Evolutionary conservation across 1,139 yeast genomes (phyloP).

Genomic region (Pichia sp.): DNA sequence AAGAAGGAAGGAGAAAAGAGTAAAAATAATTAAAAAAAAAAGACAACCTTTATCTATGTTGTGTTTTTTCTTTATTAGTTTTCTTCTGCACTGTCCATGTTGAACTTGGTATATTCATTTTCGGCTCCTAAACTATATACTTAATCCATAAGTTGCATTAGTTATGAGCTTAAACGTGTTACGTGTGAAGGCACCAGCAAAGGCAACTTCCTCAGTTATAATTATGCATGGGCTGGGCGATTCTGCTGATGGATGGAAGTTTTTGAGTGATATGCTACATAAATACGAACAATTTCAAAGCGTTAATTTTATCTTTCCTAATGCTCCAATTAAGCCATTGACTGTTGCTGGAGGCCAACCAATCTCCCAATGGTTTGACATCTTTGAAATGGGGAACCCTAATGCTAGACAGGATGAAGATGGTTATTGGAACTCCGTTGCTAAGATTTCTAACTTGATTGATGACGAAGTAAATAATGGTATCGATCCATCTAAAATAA

Average conservation of each 20-base stretch:
- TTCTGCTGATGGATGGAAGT: slow-evolving; percentile 83
- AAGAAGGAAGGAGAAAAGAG: too few relatives aligned
- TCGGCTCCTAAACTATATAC: too few relatives aligned
- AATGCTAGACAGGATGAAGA: slow-evolving; percentile 48
- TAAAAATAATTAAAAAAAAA: too few relatives aligned
- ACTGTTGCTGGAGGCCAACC: slow-evolving; percentile 57
- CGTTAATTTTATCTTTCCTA: slow-evolving; percentile 78
- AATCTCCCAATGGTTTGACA: slow-evolving; percentile 90
- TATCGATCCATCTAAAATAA: slow-evolving; percentile 61
- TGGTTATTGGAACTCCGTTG: slow-evolving; percentile 59
- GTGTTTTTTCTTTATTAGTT: too few relatives aligned
- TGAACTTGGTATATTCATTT: background rate
- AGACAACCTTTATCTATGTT: too few relatives aligned
- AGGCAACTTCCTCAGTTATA: slow-evolving; percentile 57
- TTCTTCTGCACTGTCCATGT: background rate
- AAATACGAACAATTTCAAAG: slow-evolving; percentile 43
- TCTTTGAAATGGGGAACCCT: slow-evolving; percentile 47
- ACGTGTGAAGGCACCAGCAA: slow-evolving; percentile 20
- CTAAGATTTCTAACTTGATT: slow-evolving; percentile 46
- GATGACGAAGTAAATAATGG: slow-evolving; percentile 59
- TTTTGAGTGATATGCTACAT: slow-evolving; percentile 50
- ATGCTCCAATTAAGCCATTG: slow-evolving; percentile 72
- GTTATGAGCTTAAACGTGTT: slow-evolving; percentile 16
- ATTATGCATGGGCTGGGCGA: slow-evolving; percentile 92
- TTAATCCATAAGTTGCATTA: background rate